Evolutionary conservation across 768 basidiomycete species (phyloP).

Genomic region (Cantharellus anzutake): DNA sequence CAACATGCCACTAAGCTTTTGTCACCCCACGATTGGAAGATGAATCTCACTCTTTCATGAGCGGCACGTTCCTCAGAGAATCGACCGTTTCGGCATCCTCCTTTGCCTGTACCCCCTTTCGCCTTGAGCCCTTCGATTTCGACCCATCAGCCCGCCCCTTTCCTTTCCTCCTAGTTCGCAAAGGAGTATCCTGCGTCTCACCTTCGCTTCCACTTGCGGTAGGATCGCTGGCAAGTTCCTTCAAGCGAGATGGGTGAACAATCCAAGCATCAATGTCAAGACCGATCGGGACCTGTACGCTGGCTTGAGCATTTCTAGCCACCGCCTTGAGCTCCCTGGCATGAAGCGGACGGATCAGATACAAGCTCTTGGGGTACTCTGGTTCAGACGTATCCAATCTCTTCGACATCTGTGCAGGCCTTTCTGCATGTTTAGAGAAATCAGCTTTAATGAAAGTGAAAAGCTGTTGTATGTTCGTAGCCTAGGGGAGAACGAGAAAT

Average conservation of each 20-base stretch:
- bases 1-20: not conserved
- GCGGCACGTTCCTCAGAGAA: constrained; percentile 12
- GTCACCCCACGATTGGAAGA: not conserved
- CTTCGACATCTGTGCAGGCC: constrained; percentile 12
- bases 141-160: constrained; percentile 26
- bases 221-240: not conserved
- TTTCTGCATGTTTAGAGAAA: constrained; percentile 16
- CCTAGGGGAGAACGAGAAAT: constrained; percentile 25
- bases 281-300: constrained; percentile 64
- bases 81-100: constrained; percentile 30
- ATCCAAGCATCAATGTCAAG: constrained; percentile 78
- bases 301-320: constrained; percentile 57
- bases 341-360: constrained; percentile 67
- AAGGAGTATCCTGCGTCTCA: constrained; percentile 21
- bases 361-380: constrained; percentile 72
- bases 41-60: constrained; percentile 26
- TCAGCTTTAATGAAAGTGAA: constrained; percentile 64
- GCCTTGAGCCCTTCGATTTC: constrained; percentile 13
- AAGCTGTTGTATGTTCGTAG: constrained; percentile 60
- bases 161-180: constrained; percentile 16
- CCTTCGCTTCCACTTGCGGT: constrained; percentile 10
- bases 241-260: constrained; percentile 24
- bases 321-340: constrained; percentile 76
- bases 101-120: constrained; percentile 24
- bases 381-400: constrained; percentile 20